Conservation (phyloP, 164 flowering plant species). For the Berberis thunbergii region DNA sequence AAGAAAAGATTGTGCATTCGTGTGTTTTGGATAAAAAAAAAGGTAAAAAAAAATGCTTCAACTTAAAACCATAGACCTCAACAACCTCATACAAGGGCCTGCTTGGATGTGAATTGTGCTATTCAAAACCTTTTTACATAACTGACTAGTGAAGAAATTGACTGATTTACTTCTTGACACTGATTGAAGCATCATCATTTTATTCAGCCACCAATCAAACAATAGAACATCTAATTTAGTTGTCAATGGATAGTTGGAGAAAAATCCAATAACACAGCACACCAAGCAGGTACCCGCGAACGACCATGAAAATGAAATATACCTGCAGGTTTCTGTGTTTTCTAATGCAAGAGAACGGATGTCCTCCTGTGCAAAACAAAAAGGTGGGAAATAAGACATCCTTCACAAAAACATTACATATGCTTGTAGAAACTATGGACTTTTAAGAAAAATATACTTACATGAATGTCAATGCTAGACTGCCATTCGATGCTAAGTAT, state of each 20-base stretch:
- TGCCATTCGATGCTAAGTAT: slow-evolving; percentile 60
- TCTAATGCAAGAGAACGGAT: slow-evolving; percentile 25
- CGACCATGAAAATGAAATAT: slow-evolving; percentile 4
- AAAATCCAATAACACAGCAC: not conserved
- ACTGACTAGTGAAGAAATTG: too few species aligned
- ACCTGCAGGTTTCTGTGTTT: slow-evolving; percentile 47
- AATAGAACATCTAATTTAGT: not conserved
- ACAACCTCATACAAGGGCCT: slow-evolving; percentile 3
- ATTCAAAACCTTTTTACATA: not conserved
- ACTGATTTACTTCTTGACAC: too few species aligned
- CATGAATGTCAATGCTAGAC: slow-evolving; percentile 38
- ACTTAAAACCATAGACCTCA: slow-evolving; percentile 5
- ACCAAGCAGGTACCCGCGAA: slow-evolving; percentile 4
- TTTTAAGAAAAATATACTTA: slow-evolving; percentile 24
- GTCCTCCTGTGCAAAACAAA: slow-evolving; percentile 35
- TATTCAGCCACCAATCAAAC: not conserved
- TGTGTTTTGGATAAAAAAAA: not conserved
- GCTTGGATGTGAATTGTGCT: not conserved
- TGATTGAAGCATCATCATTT: not conserved
- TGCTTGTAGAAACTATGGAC: not conserved
- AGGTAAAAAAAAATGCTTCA: not conserved
- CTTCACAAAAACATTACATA: not conserved
- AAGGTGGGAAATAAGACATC: not conserved
- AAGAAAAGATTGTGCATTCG: slow-evolving; percentile 8
- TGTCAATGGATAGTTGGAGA: not conserved